Evolutionary conservation across 306 rosid genomes (phyloP).

Genomic region (Cotoneaster glaucophyllus): DNA sequence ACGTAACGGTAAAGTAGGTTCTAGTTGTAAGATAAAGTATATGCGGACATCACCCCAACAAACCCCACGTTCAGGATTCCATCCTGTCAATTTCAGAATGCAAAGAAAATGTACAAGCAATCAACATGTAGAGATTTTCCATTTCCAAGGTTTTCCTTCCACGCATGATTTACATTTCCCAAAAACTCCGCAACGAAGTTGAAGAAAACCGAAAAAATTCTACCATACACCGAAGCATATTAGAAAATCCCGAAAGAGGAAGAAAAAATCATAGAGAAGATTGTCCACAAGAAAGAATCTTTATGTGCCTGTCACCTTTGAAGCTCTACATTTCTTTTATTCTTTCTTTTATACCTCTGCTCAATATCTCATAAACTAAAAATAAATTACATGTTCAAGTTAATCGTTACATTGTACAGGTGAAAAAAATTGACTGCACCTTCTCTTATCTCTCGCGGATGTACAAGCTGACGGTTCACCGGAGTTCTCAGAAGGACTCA

Average conservation of each 20-base stretch:
- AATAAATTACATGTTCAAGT: conserved; percentile 31
- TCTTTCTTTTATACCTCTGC: conserved; percentile 24
- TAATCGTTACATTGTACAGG: conserved; percentile 34
- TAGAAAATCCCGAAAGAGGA: background rate
- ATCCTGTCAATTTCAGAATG: background rate
- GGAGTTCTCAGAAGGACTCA: conserved; percentile 18
- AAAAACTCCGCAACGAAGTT: background rate
- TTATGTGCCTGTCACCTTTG: background rate
- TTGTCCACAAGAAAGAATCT: conserved; percentile 6
- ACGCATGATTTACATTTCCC: conserved; percentile 1
- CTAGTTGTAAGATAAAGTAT: no score
- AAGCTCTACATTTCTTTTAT: conserved; percentile 17
- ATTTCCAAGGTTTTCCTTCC: conserved; percentile 5
- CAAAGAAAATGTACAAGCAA: background rate
- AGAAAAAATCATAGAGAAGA: background rate
- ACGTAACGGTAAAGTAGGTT: no score
- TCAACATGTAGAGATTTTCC: background rate
- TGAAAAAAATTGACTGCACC: conserved; percentile 23
- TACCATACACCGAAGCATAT: no score
- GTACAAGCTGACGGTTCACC: conserved; percentile 21
- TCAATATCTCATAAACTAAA: conserved; percentile 29
- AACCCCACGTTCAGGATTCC: no score
- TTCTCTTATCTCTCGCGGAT: conserved; percentile 18
- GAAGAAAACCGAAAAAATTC: no score
- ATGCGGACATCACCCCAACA: no score